Evolutionary conservation across 805 yeast genomes (phyloP), one percentile per base, ranked within the genome.

Genomic region (Torulaspora maleeae): DNA sequence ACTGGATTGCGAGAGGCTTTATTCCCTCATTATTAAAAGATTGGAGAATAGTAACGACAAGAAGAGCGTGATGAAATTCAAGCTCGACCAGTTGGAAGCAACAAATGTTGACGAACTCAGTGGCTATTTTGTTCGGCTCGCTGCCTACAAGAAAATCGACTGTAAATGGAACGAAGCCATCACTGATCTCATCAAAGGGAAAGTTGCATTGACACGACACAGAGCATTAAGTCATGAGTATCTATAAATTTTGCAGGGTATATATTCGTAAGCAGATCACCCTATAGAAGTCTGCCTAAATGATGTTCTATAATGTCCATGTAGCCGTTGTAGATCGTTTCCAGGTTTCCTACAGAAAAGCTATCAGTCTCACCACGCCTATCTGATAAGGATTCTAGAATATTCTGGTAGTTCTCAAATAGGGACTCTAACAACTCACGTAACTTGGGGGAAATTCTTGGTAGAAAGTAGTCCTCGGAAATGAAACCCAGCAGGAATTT

Each of bases 91-190:
- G 12, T 56, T 74, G 44, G 71, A 69, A 38, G 64, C 62, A 8
- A 80, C 87, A 0, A 90, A 86, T 58, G 74, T 86, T 13, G 79
- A 77, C 46, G 79, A 73, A 56, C 76, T 85, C 30, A 86, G 82
- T 53, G 95, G 93, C 1, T 82, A 77, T 55, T 70, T 87, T 29
- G 77, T 72, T 2, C 55, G 58, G 12, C 65, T 76, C 47, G 91
- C 83, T 1, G 51, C 56, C 24, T 60, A 64, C 44, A 63, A 67
- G 35, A 66, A 70, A 1, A 38, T 71, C 1, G 54, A 67, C 1
- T 75, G 82, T 1, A 73, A 73, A 1, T 66, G 73, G 37, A 83
- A 83, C 59, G 57, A 58, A 25, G 66, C 76, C 48, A 55, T 83
- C 34, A 56, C 66, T 19, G 55, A 63, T 6, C 62, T 83, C 61